Evolutionary conservation across 1,284 basidiomycete species (phyloP), one percentile per base, ranked within the genome.

Genomic region (Naganishia cerealis): DNA sequence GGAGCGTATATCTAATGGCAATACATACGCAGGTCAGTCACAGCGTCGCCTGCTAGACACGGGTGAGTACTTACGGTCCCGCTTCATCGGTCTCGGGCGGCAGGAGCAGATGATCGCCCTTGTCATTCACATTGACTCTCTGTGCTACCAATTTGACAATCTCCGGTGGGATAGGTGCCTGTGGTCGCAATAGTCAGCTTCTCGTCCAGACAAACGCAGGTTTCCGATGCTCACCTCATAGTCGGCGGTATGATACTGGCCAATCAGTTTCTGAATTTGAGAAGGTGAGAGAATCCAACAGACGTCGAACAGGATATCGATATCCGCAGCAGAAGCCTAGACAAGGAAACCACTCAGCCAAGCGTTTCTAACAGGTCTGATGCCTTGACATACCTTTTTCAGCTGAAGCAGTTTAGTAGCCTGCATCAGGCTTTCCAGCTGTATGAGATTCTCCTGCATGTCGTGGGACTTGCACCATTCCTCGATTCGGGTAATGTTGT

Each of bases 231-330:
- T 67, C 73, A 91, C 91, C 86, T 97, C 93, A 79, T 96, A 97
- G 82, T 99, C 96, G 57, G 96, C 96, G 70, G 96, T 94, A 77
- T 96, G 95, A 83, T 99, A 99, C 81, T 96, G 94, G 70, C 90
- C 90, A 82, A 95, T 96, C 86, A 97, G 92, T 77, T 95, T 91
- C 83, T 99, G 96, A 75, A 99, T 99, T 81, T 99, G 96, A 78
- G 95, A 95, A 0, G 96, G 96, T 69, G 94, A 98, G 65, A 99
- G 85, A 89, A 99, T 99, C 96, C 96, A 99, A 85, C 94, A 99
- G 66, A 99, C 95, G 78, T 96, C 91, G 78, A 97, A 99, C 75
- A 98, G 95, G 75, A 99, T 98, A 80, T 99, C 94, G 72, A 98
- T 96, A 79, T 98, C 94, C 33, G 89, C 88, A 48, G 91, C 85